Base-by-base conservation (phyloP, 139 green algal genomes). In the Nannochloris sp. region DNA sequence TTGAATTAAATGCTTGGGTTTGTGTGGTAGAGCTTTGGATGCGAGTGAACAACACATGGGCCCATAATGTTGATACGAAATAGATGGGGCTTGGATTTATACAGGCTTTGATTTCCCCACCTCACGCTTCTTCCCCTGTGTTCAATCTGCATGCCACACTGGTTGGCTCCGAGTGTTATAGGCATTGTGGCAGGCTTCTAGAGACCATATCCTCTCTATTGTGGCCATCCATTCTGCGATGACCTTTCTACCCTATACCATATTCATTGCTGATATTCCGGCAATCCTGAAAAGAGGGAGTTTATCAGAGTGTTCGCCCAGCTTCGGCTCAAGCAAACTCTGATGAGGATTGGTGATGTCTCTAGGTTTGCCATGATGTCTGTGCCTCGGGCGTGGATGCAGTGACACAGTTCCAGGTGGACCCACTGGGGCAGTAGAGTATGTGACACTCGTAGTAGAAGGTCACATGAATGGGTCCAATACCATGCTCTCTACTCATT, bases 211-310 rank as follows among this genome's bases (percentile, higher is more conserved):
- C 46, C n/a, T 21, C 18, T 10, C 9, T 10, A 19, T 53, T 53
- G 16, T 19, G 46, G n/a, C n/a, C 46, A 19, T 44, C 31, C 18
- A 19, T 53, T 61, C 31, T 53, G 18, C 18, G 29, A 34, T 19
- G 31, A 19, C 55, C 55, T 61, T n/a, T n/a, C 55, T 53, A 61
- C 55, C 55, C 55, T 61, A 61, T 53, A 61, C 29, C 55, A 53
- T 21, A 34, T 19, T 61, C 55, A 61, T 34, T 19, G 55, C 55
- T 40, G 34, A 11, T 40, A 8, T 40, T 40, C 34, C 34, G 0
- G 34, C 34, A 0, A 40, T 40, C 6, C 34, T 4, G 0, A 9
- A 40, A 12, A 11, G 2, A 40, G 34, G 46, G 46, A 21, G 16
- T 53, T 53, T 53, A 53, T 53, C 46, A 53, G 46, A 21, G n/a